Evolutionary conservation across 768 basidiomycete species (phyloP).

Genomic region (Serpula lacrymans): DNA sequence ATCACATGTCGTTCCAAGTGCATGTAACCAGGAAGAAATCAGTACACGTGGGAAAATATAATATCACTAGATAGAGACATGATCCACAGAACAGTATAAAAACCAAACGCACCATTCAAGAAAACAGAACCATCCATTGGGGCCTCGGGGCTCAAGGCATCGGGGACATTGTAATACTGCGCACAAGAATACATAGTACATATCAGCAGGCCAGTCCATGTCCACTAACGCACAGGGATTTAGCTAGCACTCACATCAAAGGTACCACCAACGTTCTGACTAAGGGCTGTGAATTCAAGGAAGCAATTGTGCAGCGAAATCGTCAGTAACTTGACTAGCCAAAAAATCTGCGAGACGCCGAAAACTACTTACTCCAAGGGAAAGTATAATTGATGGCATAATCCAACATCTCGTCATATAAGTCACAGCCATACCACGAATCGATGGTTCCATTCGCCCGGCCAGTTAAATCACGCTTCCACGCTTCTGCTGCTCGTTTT

Average conservation of each 20-base stretch:
- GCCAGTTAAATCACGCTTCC: slow-evolving; percentile 46
- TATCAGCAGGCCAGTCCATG: background rate
- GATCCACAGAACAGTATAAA: too few species aligned
- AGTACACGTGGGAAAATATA: too few species aligned
- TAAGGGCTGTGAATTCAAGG: slow-evolving; percentile 15
- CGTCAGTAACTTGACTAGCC: slow-evolving; percentile 20
- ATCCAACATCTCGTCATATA: slow-evolving; percentile 64
- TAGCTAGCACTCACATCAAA: slow-evolving; percentile 33
- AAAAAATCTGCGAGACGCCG: background rate
- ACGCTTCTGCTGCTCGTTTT: slow-evolving; percentile 18
- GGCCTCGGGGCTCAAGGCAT: slow-evolving; percentile 51
- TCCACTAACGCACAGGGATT: background rate
- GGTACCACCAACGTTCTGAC: slow-evolving; percentile 22
- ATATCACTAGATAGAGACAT: too few species aligned
- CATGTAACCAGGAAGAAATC: background rate
- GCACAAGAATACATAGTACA: background rate
- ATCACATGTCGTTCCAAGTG: background rate
- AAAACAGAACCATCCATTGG: slow-evolving; percentile 52
- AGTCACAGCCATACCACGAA: slow-evolving; percentile 63
- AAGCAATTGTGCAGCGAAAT: slow-evolving; percentile 7
- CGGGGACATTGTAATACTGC: slow-evolving; percentile 52
- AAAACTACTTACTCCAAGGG: slow-evolving; percentile 48
- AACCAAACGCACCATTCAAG: slow-evolving; percentile 49
- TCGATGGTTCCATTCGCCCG: slow-evolving; percentile 55
- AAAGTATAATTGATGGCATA: slow-evolving; percentile 71